phyloP scores from a whole-genome alignment of 2,329 filamentous ascomycete species.

The Bipolaris sorokiniana region DNA sequence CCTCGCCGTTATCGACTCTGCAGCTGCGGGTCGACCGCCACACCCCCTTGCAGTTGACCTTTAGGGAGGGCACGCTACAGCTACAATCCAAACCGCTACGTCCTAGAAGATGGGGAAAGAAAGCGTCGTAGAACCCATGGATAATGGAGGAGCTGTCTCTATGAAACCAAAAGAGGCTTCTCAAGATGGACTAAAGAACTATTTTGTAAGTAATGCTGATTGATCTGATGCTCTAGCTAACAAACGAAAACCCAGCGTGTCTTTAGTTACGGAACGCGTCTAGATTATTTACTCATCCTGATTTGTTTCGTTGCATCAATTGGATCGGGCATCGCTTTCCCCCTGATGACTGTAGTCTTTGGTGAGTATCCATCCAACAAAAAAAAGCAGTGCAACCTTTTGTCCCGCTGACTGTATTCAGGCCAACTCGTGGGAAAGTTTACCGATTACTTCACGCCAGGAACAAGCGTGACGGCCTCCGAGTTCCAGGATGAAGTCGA shows the following conservation, averaged over 20 bases:
- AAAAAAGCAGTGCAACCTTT: constrained; percentile 38
- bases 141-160: constrained; percentile 9
- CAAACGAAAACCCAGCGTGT: constrained; percentile 36
- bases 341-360: constrained; percentile 66
- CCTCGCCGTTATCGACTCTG: constrained; percentile 1
- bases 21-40: neutral
- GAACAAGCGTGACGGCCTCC: constrained; percentile 52
- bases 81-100: constrained; percentile 9
- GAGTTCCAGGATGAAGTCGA: constrained; percentile 60
- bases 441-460: constrained; percentile 60
- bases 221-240: neutral
- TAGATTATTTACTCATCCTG: constrained; percentile 41
- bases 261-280: constrained; percentile 39
- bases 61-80: constrained; percentile 6
- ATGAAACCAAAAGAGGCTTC: constrained; percentile 25
- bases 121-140: constrained; percentile 5
- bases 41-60: constrained; percentile 9
- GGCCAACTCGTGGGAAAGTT: constrained; percentile 59
- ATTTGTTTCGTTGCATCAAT: constrained; percentile 40
- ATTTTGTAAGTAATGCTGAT: constrained; percentile 35
- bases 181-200: constrained; percentile 36
- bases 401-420: constrained; percentile 14
- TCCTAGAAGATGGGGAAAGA: neutral
- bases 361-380: constrained; percentile 43
- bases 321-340: constrained; percentile 50